Evolutionary conservation across 257 asterid species (phyloP).

Genomic region (Gentiana macrophylla): DNA sequence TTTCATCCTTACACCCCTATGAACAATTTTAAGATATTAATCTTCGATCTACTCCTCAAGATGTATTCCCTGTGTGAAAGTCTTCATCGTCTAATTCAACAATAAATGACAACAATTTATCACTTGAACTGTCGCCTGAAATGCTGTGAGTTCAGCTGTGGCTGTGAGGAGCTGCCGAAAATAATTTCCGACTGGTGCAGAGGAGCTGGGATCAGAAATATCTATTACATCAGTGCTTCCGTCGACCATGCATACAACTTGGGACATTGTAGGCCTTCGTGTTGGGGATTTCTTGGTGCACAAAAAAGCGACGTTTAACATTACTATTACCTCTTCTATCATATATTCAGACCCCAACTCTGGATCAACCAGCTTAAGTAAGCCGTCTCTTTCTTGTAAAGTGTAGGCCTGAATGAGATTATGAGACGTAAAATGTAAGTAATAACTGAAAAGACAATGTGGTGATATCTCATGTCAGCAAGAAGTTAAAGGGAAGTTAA

Average conservation of each 20-base stretch:
- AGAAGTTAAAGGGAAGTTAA: no score
- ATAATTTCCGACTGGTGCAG: constrained; percentile 51
- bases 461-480: neutral
- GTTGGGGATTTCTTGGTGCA: constrained; percentile 83
- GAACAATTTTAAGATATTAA: no score
- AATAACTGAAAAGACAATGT: neutral
- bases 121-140: constrained; percentile 29
- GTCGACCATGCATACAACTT: constrained; percentile 89
- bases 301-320: constrained; percentile 63
- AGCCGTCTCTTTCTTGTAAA: constrained; percentile 61
- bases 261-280: constrained; percentile 76
- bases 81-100: constrained; percentile 22
- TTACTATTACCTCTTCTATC: constrained; percentile 52
- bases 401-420: constrained; percentile 56
- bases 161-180: constrained; percentile 62
- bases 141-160: constrained; percentile 44
- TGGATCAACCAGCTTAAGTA: constrained; percentile 65
- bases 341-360: constrained; percentile 54
- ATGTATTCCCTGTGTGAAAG: constrained; percentile 16
- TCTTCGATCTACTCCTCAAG: neutral
- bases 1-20: neutral
- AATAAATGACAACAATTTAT: constrained; percentile 35
- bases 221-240: constrained; percentile 70
- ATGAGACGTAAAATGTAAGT: neutral
- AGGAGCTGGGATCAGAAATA: constrained; percentile 61